Conservation (phyloP, 495 filamentous ascomycete genomes). For the Tuber microsphaerosporum region DNA sequence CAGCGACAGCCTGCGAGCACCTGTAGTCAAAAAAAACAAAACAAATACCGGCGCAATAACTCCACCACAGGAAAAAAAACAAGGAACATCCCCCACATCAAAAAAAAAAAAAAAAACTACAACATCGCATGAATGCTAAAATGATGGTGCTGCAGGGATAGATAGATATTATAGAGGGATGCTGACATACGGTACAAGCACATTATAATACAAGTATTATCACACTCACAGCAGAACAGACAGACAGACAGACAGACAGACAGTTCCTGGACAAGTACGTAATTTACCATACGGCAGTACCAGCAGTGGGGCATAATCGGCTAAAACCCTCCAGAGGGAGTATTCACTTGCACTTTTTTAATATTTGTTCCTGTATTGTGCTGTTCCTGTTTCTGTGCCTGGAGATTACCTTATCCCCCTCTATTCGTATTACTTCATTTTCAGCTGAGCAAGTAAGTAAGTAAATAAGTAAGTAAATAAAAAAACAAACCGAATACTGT, state of each 20-base stretch:
- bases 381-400: not conserved
- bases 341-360: not conserved
- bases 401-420: not conserved
- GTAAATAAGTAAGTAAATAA: not conserved
- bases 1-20: no score
- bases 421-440: no score
- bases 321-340: not conserved
- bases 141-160: not conserved
- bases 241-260: no score
- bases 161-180: not conserved
- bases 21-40: no score
- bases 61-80: not conserved
- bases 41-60: not conserved
- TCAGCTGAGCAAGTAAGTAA: no score
- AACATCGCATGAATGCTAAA: not conserved
- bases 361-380: not conserved
- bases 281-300: no score
- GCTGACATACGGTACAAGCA: no score
- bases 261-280: no score
- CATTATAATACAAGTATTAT: no score
- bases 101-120: not conserved
- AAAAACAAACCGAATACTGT: not conserved
- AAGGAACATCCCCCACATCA: not conserved
- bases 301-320: no score
- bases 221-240: no score